Evolutionary conservation across 306 rosid genomes (phyloP).

Genomic region (Hippophae gyantsensis): DNA sequence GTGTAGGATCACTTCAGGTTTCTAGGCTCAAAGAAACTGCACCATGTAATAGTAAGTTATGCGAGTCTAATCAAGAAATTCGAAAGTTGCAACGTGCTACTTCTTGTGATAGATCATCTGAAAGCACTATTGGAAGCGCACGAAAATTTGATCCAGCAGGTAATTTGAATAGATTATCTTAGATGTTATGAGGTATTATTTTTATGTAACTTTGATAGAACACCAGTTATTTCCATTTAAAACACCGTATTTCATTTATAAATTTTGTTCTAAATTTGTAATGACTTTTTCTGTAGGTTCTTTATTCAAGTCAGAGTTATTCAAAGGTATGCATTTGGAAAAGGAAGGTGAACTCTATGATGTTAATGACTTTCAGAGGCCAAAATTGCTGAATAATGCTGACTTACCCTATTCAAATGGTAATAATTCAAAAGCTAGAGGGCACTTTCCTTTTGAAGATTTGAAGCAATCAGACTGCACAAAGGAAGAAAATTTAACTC

Average conservation of each 20-base stretch:
- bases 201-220: not conserved
- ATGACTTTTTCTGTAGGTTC: slow-evolving; percentile 3
- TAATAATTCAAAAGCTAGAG: slow-evolving; percentile 11
- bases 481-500: slow-evolving; percentile 9
- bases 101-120: slow-evolving; percentile 6
- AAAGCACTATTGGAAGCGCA: slow-evolving; percentile 5
- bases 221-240: not conserved
- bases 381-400: not conserved
- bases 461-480: slow-evolving; percentile 10
- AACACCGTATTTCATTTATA: not conserved
- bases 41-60: slow-evolving; percentile 3
- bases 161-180: not conserved
- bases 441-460: not conserved
- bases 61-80: slow-evolving; percentile 2
- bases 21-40: slow-evolving; percentile 1
- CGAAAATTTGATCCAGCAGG: not conserved
- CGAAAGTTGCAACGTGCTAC: not conserved
- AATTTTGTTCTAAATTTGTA: not conserved
- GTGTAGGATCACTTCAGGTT: slow-evolving; percentile 6
- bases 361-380: slow-evolving; percentile 1
- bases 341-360: slow-evolving; percentile 5
- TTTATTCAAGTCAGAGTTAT: slow-evolving; percentile 16
- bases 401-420: slow-evolving; percentile 4
- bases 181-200: slow-evolving; percentile 1
- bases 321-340: slow-evolving; percentile 1